Evolutionary conservation across 176 grass and related monocot species (phyloP), one percentile per base, ranked within the genome.

Genomic region (Raddia distichophylla): DNA sequence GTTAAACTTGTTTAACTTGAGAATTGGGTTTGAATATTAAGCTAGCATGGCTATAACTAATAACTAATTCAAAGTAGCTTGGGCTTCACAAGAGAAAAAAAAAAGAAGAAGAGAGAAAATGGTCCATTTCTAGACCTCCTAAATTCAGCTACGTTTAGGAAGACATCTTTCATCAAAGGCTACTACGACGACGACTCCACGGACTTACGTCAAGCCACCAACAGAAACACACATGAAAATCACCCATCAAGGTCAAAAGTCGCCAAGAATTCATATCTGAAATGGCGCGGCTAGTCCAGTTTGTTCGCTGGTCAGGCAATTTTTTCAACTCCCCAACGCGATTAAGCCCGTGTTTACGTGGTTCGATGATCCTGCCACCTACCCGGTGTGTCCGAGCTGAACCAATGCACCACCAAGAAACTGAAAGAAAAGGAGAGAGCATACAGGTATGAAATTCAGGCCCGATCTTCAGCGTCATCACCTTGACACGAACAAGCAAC

Each of bases 291-390:
- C 51, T 6, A 40, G 48, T 45, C 48, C 75, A 16, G 3, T 69
- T 69, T 46, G 66, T 10, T 81, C 40, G 79, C 67, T 17, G 70
- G 48, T 58, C 80, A 71, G 5, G 65, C 64, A 27, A 27, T 34
- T 60, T 76, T 69, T 76, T 80, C 51, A 89, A 33, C 47, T 57
- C 64, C 35, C 11, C 71, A 71, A 71, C 63, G 77, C 14, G 61
- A 27, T 27, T 27, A 27, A 32, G 48, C 27, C 80, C 83, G 83
- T 77, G 66, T 53, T 60, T 60, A 78, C 65, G 73, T 64, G 66
- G 83, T 61, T 86, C 73, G 82, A 65, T 72, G 83, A 89, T 85
- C 71, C 87, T 6, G 46, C 86, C 53, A 84, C 84, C 76, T 64
- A 80, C 76, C 68, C 16, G 14, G 49, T 11, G 47, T 14, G 34